phyloP scores from a whole-genome alignment of 371 early-diverging fungal genomes.

The Capillidium heterosporum region DNA sequence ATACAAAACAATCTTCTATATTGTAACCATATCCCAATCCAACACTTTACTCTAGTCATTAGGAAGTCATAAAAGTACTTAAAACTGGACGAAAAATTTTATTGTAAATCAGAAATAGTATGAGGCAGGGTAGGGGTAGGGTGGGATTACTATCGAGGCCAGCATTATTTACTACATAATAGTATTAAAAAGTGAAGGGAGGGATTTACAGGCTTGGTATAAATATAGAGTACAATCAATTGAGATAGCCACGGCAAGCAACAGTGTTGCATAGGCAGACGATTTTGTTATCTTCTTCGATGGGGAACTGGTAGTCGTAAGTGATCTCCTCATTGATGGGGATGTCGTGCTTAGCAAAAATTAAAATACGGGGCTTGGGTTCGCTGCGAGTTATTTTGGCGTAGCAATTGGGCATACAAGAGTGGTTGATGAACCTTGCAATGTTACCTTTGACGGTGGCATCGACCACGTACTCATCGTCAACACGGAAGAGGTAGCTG shows the following conservation, averaged over 20 bases:
- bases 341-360: slow-evolving; percentile 77
- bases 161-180: too few species aligned
- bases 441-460: slow-evolving; percentile 96
- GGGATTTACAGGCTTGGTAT: background rate
- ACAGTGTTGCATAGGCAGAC: slow-evolving; percentile 83
- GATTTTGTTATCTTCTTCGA: slow-evolving; percentile 71
- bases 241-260: slow-evolving; percentile 52
- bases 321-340: slow-evolving; percentile 93
- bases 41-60: too few species aligned
- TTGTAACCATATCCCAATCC: too few species aligned
- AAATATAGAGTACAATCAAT: slow-evolving; percentile 5
- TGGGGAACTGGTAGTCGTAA: slow-evolving; percentile 96
- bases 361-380: slow-evolving; percentile 80
- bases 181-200: too few species aligned
- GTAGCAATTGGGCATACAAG: slow-evolving; percentile 94
- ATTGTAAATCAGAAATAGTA: too few species aligned
- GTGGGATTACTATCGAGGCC: too few species aligned
- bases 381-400: slow-evolving; percentile 80
- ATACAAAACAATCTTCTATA: too few species aligned
- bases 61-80: too few species aligned
- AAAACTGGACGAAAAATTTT: too few species aligned
- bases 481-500: slow-evolving; percentile 90
- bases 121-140: too few species aligned
- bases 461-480: slow-evolving; percentile 91
- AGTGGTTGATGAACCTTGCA: slow-evolving; percentile 96